These are phyloP conservation scores for Heritiera littoralis DNA, from an alignment of 345 rosid genomes.

Conservation along the genomic window DNA sequence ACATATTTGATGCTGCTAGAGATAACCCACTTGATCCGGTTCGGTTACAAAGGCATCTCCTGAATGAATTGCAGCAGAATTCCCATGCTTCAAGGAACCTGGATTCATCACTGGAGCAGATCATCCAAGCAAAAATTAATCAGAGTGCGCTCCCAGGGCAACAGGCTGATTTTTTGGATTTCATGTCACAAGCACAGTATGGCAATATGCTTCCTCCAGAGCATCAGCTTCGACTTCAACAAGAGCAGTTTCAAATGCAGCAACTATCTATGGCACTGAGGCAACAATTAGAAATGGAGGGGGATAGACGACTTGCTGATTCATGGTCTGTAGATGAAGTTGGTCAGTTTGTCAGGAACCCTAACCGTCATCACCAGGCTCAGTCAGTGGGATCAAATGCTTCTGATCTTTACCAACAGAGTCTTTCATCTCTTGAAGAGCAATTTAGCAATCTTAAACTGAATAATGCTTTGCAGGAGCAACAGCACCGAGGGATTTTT, in stretches of 20 bases:
- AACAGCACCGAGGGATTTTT: conserved; percentile 30
- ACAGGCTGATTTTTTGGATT: conserved; percentile 33
- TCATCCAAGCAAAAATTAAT: conserved; percentile 40
- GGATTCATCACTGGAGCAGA: conserved; percentile 41
- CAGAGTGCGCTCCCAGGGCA: conserved; percentile 31
- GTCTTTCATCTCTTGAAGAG: conserved; percentile 34
- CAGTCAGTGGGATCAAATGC: conserved; percentile 33
- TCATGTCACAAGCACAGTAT: conserved; percentile 36
- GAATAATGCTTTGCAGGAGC: conserved; percentile 36
- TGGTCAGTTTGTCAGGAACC: conserved; percentile 29
- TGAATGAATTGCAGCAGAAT: conserved; percentile 37
- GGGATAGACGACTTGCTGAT: conserved; percentile 24
- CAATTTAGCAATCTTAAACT: conserved; percentile 25
- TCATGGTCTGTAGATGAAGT: conserved; percentile 36
- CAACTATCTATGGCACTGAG: conserved; percentile 39
- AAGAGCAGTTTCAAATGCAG: conserved; percentile 40
- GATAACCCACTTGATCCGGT: conserved; percentile 34
- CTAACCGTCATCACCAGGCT: conserved; percentile 22
- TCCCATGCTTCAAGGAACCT: conserved; percentile 33
- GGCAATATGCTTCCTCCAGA: conserved; percentile 33
- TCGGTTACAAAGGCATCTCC: conserved; percentile 33
- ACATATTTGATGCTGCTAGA: conserved; percentile 31
- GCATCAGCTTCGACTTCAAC: conserved; percentile 35
- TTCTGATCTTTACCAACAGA: conserved; percentile 35
- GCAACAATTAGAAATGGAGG: conserved; percentile 38